These are phyloP conservation scores for Penicillium sp. DNA, from an alignment of 2,329 filamentous ascomycete species.

Conservation along the genomic window DNA sequence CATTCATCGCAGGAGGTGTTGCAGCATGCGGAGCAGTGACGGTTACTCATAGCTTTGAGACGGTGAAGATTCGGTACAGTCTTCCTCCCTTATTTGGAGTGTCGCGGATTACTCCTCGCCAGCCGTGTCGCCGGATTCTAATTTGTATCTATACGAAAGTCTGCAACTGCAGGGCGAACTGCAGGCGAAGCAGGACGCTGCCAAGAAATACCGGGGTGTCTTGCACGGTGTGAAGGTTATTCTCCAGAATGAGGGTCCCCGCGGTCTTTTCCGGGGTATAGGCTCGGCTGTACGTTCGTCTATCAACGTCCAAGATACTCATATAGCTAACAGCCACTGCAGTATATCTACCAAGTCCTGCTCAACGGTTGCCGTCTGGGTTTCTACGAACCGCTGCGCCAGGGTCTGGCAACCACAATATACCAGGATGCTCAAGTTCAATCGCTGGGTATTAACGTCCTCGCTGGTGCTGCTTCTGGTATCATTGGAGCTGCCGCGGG, in stretches of 20 bases:
- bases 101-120: no score
- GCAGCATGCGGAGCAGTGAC: conserved; percentile 96
- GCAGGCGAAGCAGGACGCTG: conserved; percentile 73
- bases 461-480: conserved; percentile 79
- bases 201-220: conserved; percentile 80
- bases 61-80: conserved; percentile 98
- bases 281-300: conserved; percentile 58
- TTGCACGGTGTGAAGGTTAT: conserved; percentile 87
- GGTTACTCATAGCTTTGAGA: conserved; percentile 95
- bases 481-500: conserved; percentile 86
- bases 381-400: conserved; percentile 92
- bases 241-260: conserved; percentile 75
- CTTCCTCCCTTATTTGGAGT: no score
- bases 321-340: conserved; percentile 2
- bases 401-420: conserved; percentile 57
- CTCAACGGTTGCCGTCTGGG: conserved; percentile 93
- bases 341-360: conserved; percentile 91
- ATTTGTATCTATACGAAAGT: no score
- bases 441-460: conserved; percentile 82
- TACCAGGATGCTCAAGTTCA: conserved; percentile 67
- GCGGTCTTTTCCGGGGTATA: conserved; percentile 78
- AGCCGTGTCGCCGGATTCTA: no score
- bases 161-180: conserved; percentile 95
- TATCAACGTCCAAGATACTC: no score
- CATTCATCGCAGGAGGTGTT: conserved; percentile 91